Percentiles rank a stretch among this genome's conserved stretches.
Conservation (phyloP, 306 rosid species). For the Macrotyloma uniflorum region DNA sequence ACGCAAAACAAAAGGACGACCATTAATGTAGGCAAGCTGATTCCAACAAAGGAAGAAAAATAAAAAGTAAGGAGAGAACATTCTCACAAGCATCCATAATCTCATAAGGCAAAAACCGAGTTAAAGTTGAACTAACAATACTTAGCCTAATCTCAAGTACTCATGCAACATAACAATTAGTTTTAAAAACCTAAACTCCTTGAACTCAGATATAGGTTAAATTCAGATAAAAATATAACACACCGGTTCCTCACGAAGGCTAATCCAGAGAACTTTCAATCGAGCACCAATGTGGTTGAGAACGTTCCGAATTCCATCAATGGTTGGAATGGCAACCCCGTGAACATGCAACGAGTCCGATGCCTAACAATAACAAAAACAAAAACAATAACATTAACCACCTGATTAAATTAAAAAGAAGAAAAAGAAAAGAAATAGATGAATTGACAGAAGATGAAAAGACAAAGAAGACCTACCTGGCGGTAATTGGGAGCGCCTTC, state of each 20-base stretch:
- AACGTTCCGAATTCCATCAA: constrained; percentile 79
- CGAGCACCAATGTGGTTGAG: constrained; percentile 78
- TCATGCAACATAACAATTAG: background rate
- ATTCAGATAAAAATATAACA: background rate
- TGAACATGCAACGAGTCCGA: constrained; percentile 67
- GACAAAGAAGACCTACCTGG: constrained; percentile 46
- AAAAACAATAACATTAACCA: too few relatives aligned
- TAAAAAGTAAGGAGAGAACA: background rate
- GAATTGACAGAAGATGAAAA: background rate
- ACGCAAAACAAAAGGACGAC: constrained; percentile 85
- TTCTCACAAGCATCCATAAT: background rate
- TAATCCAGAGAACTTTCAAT: constrained; percentile 77
- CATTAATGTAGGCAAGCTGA: constrained; percentile 85
- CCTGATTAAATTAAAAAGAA: background rate
- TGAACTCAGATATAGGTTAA: background rate
- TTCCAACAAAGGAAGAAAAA: constrained; percentile 37
- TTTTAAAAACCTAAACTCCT: background rate
- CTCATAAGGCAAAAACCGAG: constrained; percentile 27
- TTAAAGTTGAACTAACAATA: constrained; percentile 34
- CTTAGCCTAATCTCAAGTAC: background rate
- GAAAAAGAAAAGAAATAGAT: too few relatives aligned
- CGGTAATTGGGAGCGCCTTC: constrained; percentile 99
- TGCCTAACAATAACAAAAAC: constrained; percentile 44
- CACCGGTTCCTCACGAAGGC: constrained; percentile 95
- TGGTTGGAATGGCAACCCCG: constrained; percentile 92